Evolutionary conservation across 345 rosid genomes (phyloP), one percentile per base, ranked within the genome.

Genomic region (Bruguiera gymnorhiza): DNA sequence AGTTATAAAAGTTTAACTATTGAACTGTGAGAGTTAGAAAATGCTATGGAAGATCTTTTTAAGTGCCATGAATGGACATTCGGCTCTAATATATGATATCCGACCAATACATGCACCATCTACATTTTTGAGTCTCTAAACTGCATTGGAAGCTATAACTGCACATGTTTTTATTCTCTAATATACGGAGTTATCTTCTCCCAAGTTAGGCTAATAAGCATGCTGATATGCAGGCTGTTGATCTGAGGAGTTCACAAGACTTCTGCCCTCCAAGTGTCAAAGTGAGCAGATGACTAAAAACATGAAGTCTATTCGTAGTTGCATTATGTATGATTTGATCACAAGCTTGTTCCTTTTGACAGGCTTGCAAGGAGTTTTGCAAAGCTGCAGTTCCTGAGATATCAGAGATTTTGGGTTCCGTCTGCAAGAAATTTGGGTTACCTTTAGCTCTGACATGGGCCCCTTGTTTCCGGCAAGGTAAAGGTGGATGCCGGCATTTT

Each of bases 401-500:
- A 71, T 66, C 74, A 30, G 83, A 84, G 66, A 79, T 86, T 75
- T 78, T 89, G 77, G 77, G 68, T 62, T 80, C 88, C 60, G 85
- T 86, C 57, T 91, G 91, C 90, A 84, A 57, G 73, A 78, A 55
- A 43, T 74, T 89, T 80, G 74, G 78, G 51, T 63, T 93, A 60
- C 96, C 96, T 66, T 71, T 93, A 79, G 98, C 97, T 75, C 83
- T 89, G 68, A 86, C 90, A 3, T 93, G 98, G 98, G 87, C 92
- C 2, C 84, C 88, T 10, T 88, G 94, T 67, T 78, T 76, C 59
- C 78, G 62, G 68, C 95, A 86, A 76, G 84, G 89, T 46, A 86
- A 86, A 80, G 81, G 74, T 70, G 98, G 94, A 70, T 80, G 87
- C 60, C 84, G 83, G 21, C 96, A 84, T 77, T 85, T 92, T 63